Evolutionary conservation across 495 filamentous ascomycete genomes (phyloP).

Genomic region (Penicillium salamii): DNA sequence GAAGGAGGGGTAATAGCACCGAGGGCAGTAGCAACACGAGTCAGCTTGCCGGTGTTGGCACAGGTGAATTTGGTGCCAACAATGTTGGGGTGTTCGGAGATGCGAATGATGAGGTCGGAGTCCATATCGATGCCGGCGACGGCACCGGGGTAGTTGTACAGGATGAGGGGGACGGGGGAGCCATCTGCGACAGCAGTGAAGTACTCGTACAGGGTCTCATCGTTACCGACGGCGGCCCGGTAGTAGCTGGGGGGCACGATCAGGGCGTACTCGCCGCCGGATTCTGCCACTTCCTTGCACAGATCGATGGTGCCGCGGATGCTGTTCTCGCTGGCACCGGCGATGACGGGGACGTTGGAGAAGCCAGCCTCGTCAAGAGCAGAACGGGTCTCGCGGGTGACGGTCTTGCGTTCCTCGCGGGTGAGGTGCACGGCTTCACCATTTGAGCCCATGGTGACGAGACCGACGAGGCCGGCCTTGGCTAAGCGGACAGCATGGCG

Average conservation of each 20-base stretch:
- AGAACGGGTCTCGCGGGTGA: constrained; percentile 76
- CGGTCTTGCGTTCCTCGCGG: constrained; percentile 67
- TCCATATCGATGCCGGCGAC: constrained; percentile 93
- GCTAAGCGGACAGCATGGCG: constrained; percentile 80
- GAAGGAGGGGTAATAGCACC: constrained; percentile 64
- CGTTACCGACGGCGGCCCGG: constrained; percentile 68
- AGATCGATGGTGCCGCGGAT: constrained; percentile 74
- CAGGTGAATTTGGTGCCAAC: constrained; percentile 90
- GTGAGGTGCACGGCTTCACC: constrained; percentile 84
- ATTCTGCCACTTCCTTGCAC: constrained; percentile 62
- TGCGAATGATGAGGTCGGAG: constrained; percentile 77
- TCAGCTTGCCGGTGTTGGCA: constrained; percentile 85
- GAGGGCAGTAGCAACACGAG: constrained; percentile 73
- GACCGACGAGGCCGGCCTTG: constrained; percentile 72
- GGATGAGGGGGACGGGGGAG: constrained; percentile 72
- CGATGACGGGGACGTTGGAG: constrained; percentile 71
- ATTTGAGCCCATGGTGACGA: constrained; percentile 89
- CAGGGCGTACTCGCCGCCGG: constrained; percentile 76
- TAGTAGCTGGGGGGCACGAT: constrained; percentile 83
- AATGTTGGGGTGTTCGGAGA: constrained; percentile 80
- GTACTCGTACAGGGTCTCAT: constrained; percentile 72
- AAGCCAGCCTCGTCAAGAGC: constrained; percentile 81
- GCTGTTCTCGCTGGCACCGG: constrained; percentile 75
- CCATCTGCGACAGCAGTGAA: constrained; percentile 72
- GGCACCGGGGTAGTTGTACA: constrained; percentile 91